phyloP scores from a whole-genome alignment of 1,284 basidiomycete genomes.

The Cutaneotrichosporon cavernicola region DNA sequence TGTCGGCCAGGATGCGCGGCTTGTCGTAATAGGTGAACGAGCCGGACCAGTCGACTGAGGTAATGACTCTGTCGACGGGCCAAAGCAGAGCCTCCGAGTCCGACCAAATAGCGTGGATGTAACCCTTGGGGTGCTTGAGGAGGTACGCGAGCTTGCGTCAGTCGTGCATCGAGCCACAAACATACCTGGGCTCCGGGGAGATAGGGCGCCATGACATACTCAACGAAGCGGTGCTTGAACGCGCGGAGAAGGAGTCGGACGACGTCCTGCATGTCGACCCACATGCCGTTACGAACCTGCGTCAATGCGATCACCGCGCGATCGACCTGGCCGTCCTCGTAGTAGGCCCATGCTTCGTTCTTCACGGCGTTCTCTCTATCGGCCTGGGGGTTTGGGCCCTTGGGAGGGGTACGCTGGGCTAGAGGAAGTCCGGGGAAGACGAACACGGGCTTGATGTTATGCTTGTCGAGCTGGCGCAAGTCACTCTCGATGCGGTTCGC shows the following conservation, averaged over 20 bases:
- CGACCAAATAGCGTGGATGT: slow-evolving; percentile 92
- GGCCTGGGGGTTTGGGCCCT: slow-evolving; percentile 64
- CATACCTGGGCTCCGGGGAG: slow-evolving; percentile 86
- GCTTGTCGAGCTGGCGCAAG: slow-evolving; percentile 82
- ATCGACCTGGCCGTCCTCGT: slow-evolving; percentile 84
- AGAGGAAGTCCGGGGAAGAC: slow-evolving; percentile 81
- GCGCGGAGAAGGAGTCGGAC: slow-evolving; percentile 88
- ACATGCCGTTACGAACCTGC: slow-evolving; percentile 62
- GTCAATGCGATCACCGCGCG: slow-evolving; percentile 80
- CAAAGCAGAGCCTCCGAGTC: slow-evolving; percentile 88
- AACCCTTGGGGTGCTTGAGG: slow-evolving; percentile 86
- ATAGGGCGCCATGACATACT: slow-evolving; percentile 95
- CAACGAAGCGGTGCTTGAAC: slow-evolving; percentile 91
- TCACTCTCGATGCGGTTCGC: slow-evolving; percentile 85
- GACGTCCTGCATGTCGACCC: slow-evolving; percentile 72
- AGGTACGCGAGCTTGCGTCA: slow-evolving; percentile 78
- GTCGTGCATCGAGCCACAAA: slow-evolving; percentile 17
- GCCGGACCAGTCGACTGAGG: slow-evolving; percentile 71
- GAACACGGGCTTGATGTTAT: slow-evolving; percentile 94
- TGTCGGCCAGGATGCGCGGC: slow-evolving; percentile 69
- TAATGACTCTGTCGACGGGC: slow-evolving; percentile 87
- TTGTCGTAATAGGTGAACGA: slow-evolving; percentile 84
- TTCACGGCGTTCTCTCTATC: slow-evolving; percentile 47
- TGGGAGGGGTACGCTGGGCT: slow-evolving; percentile 58
- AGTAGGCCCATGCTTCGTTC: slow-evolving; percentile 80